Evolutionary conservation across 805 yeast genomes (phyloP), one percentile per base, ranked within the genome.

Genomic region (Ogataea nakhonphanomensis): DNA sequence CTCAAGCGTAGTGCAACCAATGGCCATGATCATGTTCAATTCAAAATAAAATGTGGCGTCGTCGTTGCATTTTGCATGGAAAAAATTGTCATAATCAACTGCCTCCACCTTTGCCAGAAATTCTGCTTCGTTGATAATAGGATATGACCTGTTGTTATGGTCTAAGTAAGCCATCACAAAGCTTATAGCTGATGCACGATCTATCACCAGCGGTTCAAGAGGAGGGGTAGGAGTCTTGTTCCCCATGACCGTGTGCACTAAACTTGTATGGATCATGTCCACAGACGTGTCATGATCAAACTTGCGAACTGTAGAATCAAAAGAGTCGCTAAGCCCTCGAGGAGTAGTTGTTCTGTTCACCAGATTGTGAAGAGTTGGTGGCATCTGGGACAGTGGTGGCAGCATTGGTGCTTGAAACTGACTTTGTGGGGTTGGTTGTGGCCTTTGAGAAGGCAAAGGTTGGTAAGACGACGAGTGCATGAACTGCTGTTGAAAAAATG

Each of bases 1-100:
- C 31, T 69, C 70, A 35, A 76, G 54, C 2, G 77, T 68, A 8
- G 78, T 70, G 39, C 78, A 73, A 1, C 81, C 81, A 30, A 74
- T 71, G 5, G 79, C 76, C 59, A 74, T 63, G 2, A 74, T 67
- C 74, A 77, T 70, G 51, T 67, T 70, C 8, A 76, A 47, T 55
- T 76, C 74, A 46, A 74, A 76, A 17, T 63, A 56, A 14, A 55
- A 48, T 41, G 59, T 55, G 14, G 58, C 54, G 25, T 66, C 61
- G 15, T 51, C 33, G 30, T 33, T 37, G n/a, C 35, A 25, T 14
- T 44, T 25, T 11, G 28, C 28, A 17, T 46, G 43, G 28, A 49
- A 49, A 26, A 49, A 45, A 5, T 38, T 37, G 28, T 52, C 48
- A 34, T 46, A 50, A 21, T 58, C 53, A 23, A 58, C 46, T 8